A percentile compares a stretch with the other conserved stretches of the same genome.
Conservation (phyloP, 352 stramenopile genomes). For the Thalassiosira mediterranea region DNA sequence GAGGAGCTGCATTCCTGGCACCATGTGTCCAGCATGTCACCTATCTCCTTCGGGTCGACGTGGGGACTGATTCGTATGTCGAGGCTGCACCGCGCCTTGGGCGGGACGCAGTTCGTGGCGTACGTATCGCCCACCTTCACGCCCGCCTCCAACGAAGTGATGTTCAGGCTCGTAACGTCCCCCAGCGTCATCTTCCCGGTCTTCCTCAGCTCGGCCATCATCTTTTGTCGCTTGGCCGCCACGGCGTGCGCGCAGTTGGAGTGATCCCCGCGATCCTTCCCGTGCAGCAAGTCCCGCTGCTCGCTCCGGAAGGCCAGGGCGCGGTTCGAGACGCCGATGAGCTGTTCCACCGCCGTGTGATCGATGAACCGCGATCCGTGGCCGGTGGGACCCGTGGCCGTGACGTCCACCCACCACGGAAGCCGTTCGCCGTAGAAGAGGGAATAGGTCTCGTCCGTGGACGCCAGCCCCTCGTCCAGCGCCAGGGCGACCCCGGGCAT, state of each 20-base stretch:
- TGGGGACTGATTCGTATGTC: conserved; percentile 93
- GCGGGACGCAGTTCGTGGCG: conserved; percentile 94
- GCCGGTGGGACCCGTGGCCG: conserved; percentile 76
- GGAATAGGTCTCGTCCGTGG: conserved; percentile 88
- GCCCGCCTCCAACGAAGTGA: conserved; percentile 91
- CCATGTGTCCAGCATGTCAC: conserved; percentile 90
- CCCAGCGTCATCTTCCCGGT: conserved; percentile 89
- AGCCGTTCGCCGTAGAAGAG: conserved; percentile 96
- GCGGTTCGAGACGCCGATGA: conserved; percentile 87
- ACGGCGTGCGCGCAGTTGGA: conserved; percentile 91
- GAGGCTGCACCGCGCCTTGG: conserved; percentile 89
- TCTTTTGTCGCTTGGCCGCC: conserved; percentile 68
- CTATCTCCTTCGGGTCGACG: conserved; percentile 87
- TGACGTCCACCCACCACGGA: conserved; percentile 90
- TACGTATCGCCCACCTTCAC: conserved; percentile 89
- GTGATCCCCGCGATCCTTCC: conserved; percentile 65
- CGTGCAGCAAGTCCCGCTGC: conserved; percentile 87
- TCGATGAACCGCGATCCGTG: conserved; percentile 94
- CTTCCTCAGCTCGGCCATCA: conserved; percentile 23
- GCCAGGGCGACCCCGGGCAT: conserved; percentile 89
- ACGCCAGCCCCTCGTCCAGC: conserved; percentile 94
- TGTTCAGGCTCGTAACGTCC: conserved; percentile 95
- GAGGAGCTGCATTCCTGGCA: conserved; percentile 83
- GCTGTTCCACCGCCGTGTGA: conserved; percentile 92
- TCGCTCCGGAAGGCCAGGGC: conserved; percentile 88